Evolutionary conservation across 2,329 filamentous ascomycete species (phyloP).

Genomic region (Aschersonia sp.): DNA sequence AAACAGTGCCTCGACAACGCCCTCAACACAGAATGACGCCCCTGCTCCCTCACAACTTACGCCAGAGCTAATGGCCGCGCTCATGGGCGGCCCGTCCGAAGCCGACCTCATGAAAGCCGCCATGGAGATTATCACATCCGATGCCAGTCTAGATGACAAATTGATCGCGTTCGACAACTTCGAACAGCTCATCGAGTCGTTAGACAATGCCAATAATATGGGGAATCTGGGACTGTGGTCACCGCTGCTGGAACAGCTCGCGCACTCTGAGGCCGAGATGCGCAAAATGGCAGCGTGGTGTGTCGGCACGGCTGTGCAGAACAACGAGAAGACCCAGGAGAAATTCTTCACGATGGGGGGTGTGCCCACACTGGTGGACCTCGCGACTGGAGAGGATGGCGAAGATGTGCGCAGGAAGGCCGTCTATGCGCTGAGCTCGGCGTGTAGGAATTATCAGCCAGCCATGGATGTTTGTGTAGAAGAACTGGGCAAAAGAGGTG

Average conservation of each 20-base stretch:
- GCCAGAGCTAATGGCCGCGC: conserved; percentile 54
- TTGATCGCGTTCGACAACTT: conserved; percentile 87
- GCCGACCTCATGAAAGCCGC: conserved; percentile 81
- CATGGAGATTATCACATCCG: conserved; percentile 60
- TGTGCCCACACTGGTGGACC: conserved; percentile 51
- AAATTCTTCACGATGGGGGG: conserved; percentile 48
- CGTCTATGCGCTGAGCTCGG: conserved; percentile 75
- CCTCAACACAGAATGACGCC: conserved; percentile 14
- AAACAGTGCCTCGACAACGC: conserved; percentile 20
- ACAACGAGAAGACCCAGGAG: conserved; percentile 79
- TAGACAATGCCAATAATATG: conserved; percentile 97
- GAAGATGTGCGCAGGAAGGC: conserved; percentile 69
- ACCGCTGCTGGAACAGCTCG: conserved; percentile 58
- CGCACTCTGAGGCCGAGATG: conserved; percentile 54
- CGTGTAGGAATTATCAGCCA: conserved; percentile 79
- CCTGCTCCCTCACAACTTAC: conserved; percentile 33
- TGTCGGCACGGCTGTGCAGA: conserved; percentile 87
- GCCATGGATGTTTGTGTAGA: conserved; percentile 55
- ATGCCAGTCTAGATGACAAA: conserved; percentile 56
- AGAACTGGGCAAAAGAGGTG: conserved; percentile 42
- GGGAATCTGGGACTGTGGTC: conserved; percentile 67
- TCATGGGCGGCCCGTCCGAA: conserved; percentile 78
- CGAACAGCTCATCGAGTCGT: conserved; percentile 77
- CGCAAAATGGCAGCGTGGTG: conserved; percentile 88
- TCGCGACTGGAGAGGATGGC: conserved; percentile 33